Evolutionary conservation across 768 basidiomycete genomes (phyloP).

Genomic region (Lactarius evosmus): DNA sequence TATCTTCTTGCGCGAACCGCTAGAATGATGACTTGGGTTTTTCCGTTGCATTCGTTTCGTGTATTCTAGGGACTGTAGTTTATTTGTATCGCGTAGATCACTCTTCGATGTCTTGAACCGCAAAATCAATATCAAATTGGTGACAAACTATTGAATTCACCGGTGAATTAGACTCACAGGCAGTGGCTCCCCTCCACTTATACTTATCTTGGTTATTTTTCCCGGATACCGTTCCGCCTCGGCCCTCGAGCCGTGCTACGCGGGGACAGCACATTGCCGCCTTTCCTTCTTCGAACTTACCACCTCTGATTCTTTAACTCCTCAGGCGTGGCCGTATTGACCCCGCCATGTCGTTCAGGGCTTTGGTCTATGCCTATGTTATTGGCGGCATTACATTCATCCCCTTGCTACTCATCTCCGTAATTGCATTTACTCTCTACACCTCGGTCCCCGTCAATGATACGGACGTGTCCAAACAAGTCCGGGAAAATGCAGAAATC

Average conservation of each 20-base stretch:
- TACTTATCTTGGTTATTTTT: too few relatives aligned
- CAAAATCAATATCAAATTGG: neutral
- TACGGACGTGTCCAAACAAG: slow-evolving; percentile 41
- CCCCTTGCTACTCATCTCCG: slow-evolving; percentile 61
- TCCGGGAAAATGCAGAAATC: slow-evolving; percentile 32
- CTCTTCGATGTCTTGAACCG: too few relatives aligned
- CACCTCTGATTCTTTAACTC: neutral
- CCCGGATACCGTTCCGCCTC: neutral
- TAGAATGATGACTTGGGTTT: neutral
- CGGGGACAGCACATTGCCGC: neutral
- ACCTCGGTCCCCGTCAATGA: slow-evolving; percentile 80
- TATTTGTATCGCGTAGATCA: neutral
- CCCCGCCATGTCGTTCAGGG: slow-evolving; percentile 58
- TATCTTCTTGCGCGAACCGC: neutral
- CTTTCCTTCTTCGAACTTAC: neutral
- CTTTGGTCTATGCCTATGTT: slow-evolving; percentile 79
- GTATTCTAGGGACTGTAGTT: neutral
- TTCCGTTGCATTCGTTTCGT: neutral
- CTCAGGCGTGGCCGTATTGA: slow-evolving; percentile 16
- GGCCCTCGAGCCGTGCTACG: neutral
- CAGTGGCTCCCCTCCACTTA: too few relatives aligned
- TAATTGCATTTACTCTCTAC: slow-evolving; percentile 66
- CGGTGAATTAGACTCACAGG: too few relatives aligned
- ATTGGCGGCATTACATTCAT: slow-evolving; percentile 89
- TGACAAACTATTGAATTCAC: too few relatives aligned